A percentile compares a stretch with the other conserved stretches of the same genome.
These are phyloP conservation scores for Neopestalotiopsis rosae DNA, from an alignment of 2,329 filamentous ascomycete species.

Conservation along the genomic window DNA sequence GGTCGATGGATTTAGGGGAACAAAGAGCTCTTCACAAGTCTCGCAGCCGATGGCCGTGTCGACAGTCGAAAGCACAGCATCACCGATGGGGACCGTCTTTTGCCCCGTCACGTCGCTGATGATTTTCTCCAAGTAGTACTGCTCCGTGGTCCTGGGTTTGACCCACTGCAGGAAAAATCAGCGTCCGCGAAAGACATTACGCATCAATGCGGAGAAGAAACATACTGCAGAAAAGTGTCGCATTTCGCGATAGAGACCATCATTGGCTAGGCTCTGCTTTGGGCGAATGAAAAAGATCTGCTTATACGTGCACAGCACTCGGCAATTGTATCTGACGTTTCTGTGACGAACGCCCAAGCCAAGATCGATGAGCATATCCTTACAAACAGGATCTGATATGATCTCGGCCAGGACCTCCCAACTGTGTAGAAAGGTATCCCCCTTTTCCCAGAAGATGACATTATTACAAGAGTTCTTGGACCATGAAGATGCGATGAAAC, in stretches of 20 bases:
- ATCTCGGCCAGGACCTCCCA: constrained; percentile 69
- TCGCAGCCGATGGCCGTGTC: constrained; percentile 47
- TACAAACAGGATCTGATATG: constrained; percentile 61
- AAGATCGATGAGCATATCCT: constrained; percentile 71
- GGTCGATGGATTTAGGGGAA: neutral
- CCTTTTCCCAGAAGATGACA: neutral
- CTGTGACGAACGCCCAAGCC: constrained; percentile 67
- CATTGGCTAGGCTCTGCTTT: constrained; percentile 74
- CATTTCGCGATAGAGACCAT: constrained; percentile 68
- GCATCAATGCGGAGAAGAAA: constrained; percentile 33
- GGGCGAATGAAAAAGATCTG: constrained; percentile 75
- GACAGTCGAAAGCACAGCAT: constrained; percentile 42
- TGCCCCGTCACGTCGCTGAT: constrained; percentile 38
- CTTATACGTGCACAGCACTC: constrained; percentile 68
- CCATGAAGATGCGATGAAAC: neutral
- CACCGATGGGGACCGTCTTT: constrained; percentile 45
- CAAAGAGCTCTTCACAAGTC: constrained; percentile 28
- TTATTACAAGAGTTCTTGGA: neutral
- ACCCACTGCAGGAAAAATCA: constrained; percentile 46
- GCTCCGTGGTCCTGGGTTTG: constrained; percentile 39
- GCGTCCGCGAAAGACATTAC: neutral
- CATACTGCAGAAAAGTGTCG: constrained; percentile 47
- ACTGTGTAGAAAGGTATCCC: constrained; percentile 61
- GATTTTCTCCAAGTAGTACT: constrained; percentile 42
- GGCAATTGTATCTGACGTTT: constrained; percentile 68